phyloP scores from a whole-genome alignment of 805 yeast species.

The Wickerhamiella parazyma region DNA sequence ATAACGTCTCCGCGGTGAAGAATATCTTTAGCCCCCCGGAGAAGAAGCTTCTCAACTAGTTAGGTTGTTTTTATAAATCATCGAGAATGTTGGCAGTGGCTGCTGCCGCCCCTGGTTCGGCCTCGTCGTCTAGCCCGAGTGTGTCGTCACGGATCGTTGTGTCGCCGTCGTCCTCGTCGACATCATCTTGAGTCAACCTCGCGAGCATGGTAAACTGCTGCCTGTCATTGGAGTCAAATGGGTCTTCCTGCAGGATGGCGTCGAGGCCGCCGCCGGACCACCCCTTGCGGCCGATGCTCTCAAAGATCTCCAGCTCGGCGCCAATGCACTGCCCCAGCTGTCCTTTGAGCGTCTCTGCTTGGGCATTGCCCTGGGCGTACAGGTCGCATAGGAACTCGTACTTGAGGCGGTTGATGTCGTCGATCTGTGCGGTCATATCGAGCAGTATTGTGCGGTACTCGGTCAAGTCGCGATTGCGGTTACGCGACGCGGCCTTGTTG shows the following conservation, averaged over 20 bases:
- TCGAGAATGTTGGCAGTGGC: neutral
- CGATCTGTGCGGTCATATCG: slow-evolving; percentile 59
- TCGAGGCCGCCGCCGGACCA: slow-evolving; percentile 84
- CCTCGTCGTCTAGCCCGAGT: neutral
- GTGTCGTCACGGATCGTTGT: neutral
- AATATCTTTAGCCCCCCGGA: slow-evolving; percentile 35
- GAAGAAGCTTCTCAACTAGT: neutral
- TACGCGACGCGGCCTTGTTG: slow-evolving; percentile 44
- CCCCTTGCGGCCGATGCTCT: slow-evolving; percentile 63
- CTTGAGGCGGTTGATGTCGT: slow-evolving; percentile 63
- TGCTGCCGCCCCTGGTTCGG: neutral
- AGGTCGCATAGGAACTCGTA: slow-evolving; percentile 60
- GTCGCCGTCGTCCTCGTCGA: slow-evolving; percentile 19
- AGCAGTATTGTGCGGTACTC: slow-evolving; percentile 53
- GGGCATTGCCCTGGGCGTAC: slow-evolving; percentile 45
- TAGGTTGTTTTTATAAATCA: neutral
- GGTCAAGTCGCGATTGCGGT: slow-evolving; percentile 50
- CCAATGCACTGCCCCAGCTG: slow-evolving; percentile 52
- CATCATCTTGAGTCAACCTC: slow-evolving; percentile 4
- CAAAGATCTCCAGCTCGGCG: slow-evolving; percentile 71
- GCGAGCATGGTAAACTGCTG: slow-evolving; percentile 3
- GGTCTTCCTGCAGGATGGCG: slow-evolving; percentile 48
- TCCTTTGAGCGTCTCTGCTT: slow-evolving; percentile 41
- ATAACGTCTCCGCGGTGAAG: slow-evolving; percentile 38
- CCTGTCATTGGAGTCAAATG: slow-evolving; percentile 29